phyloP scores from a whole-genome alignment of 192 early-diverging fungal species.

The Phlyctochytrium bullatum region DNA sequence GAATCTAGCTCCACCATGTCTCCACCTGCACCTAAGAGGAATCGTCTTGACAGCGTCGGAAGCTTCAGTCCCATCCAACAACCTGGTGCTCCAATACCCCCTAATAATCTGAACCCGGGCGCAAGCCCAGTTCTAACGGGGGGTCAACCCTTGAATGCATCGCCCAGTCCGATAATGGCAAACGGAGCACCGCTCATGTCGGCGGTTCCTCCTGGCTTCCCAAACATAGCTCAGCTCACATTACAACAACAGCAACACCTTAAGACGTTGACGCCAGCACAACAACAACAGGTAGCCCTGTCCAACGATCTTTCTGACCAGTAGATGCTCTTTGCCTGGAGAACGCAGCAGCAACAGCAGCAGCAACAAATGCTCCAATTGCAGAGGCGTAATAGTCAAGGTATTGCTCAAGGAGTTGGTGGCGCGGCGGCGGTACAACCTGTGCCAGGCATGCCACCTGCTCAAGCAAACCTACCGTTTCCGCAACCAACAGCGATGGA shows the following conservation, averaged over 20 bases:
- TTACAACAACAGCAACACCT: conserved; percentile 3
- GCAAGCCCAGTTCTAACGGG: conserved; percentile 1
- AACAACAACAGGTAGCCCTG: background rate
- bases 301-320: background rate
- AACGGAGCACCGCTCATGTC: background rate
- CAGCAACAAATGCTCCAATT: conserved; percentile 2
- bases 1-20: background rate
- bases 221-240: background rate
- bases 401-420: background rate
- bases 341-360: conserved; percentile 4
- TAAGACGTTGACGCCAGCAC: background rate
- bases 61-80: conserved; percentile 7
- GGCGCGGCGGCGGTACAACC: background rate
- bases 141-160: conserved; percentile 3
- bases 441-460: background rate
- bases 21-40: conserved; percentile 2
- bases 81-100: background rate
- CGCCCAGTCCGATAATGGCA: conserved; percentile 1
- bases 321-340: background rate
- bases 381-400: background rate
- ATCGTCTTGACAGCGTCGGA: conserved; percentile 2
- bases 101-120: conserved; percentile 3
- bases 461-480: background rate
- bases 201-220: too few relatives aligned
- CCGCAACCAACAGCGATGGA: background rate